Evolutionary conservation across 441 rosid species (phyloP).

Genomic region (Francoa sonchifolia): DNA sequence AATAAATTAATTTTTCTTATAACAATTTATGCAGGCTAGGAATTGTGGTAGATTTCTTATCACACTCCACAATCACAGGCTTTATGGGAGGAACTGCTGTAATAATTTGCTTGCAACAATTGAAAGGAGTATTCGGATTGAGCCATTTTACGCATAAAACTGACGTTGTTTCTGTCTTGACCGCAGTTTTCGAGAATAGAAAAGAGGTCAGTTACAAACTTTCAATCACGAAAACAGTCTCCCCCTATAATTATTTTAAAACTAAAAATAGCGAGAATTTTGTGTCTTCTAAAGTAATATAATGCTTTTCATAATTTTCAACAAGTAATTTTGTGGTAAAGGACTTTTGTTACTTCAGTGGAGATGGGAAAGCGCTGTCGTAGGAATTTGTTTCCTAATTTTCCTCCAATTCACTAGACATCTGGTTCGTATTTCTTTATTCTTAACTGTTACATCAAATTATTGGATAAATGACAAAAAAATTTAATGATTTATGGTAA

Average conservation of each 20-base stretch:
- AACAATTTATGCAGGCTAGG: conserved; percentile 37
- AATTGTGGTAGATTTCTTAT: conserved; percentile 70
- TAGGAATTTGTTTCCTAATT: conserved; percentile 46
- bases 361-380: conserved; percentile 58
- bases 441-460: no score
- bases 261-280: no score
- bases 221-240: no score
- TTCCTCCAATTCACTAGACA: conserved; percentile 54
- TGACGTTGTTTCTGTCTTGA: conserved; percentile 57
- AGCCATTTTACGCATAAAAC: conserved; percentile 52
- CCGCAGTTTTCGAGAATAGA: conserved; percentile 30
- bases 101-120: conserved; percentile 60
- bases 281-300: no score
- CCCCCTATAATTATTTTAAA: no score
- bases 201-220: conserved; percentile 56
- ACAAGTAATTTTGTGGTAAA: no score
- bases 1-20: no score
- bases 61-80: conserved; percentile 88
- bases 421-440: no score
- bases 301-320: no score
- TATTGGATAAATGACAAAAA: no score
- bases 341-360: no score
- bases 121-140: conserved; percentile 66
- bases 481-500: no score
- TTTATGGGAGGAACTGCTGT: conserved; percentile 89